These are phyloP conservation scores for Coccomyxa subellipsoidea DNA, from an alignment of 163 green algal species.

Conservation along the genomic window DNA sequence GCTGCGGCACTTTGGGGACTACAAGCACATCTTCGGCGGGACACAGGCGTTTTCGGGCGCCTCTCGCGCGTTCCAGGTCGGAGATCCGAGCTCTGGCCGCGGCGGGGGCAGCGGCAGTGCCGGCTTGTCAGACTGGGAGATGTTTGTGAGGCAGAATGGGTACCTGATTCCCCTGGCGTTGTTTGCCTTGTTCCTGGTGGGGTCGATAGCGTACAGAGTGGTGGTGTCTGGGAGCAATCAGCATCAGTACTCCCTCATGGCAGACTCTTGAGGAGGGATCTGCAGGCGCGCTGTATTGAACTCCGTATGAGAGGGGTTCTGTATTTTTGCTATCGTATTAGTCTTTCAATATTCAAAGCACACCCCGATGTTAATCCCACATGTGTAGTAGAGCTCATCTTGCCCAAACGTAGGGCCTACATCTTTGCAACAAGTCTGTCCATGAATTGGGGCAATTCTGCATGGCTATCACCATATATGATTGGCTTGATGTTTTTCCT, in stretches of 20 bases:
- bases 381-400: too few species aligned
- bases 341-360: too few species aligned
- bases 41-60: constrained; percentile 6
- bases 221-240: not conserved
- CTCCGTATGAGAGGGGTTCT: too few species aligned
- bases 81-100: not conserved
- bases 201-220: not conserved
- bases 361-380: too few species aligned
- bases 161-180: not conserved
- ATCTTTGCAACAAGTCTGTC: too few species aligned
- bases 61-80: not conserved
- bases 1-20: constrained; percentile 67
- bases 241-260: not conserved
- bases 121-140: not conserved
- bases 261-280: not conserved
- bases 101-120: not conserved
- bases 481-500: too few species aligned
- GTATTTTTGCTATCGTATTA: too few species aligned
- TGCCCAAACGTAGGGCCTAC: too few species aligned
- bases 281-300: too few species aligned
- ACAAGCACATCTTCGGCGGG: constrained; percentile 53
- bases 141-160: not conserved
- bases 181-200: constrained; percentile 2
- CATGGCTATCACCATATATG: too few species aligned
- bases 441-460: too few species aligned